Evolutionary conservation across 2,329 filamentous ascomycete species (phyloP).

Genomic region (Aaosphaeria arxii): DNA sequence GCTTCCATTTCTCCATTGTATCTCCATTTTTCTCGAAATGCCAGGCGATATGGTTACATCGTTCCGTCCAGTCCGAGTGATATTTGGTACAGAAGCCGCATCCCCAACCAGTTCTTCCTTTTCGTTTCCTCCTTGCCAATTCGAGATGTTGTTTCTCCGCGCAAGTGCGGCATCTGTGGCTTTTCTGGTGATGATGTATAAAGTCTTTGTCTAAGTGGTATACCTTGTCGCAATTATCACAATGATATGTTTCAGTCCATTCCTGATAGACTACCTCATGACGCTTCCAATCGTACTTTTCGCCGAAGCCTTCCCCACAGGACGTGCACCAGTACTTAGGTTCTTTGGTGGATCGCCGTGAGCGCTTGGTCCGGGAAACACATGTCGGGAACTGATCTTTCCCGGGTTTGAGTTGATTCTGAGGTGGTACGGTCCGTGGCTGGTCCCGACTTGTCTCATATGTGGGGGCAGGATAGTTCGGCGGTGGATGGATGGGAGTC

Average conservation of each 20-base stretch:
- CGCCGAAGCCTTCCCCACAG: conserved; percentile 59
- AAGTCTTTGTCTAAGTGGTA: conserved; percentile 66
- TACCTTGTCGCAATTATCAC: conserved; percentile 61
- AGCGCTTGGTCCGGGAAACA: conserved; percentile 19
- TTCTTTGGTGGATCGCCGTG: conserved; percentile 14
- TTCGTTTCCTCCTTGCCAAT: conserved; percentile 33
- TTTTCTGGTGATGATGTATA: conserved; percentile 61
- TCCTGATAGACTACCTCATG: conserved; percentile 68
- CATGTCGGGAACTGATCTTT: conserved; percentile 28
- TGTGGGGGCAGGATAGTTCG: background rate
- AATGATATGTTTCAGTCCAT: conserved; percentile 62
- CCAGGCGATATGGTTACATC: conserved; percentile 63
- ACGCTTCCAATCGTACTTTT: conserved; percentile 66
- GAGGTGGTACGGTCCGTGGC: conserved; percentile 4
- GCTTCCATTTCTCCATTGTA: conserved; percentile 63
- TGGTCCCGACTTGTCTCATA: background rate
- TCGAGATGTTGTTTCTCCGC: conserved; percentile 48
- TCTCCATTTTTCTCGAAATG: conserved; percentile 55
- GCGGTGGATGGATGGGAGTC: background rate
- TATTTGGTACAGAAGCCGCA: conserved; percentile 66
- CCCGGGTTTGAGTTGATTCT: conserved; percentile 7
- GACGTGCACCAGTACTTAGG: conserved; percentile 39
- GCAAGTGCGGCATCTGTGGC: conserved; percentile 59
- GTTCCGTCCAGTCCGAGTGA: conserved; percentile 58
- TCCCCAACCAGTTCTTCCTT: conserved; percentile 58